phyloP scores from a whole-genome alignment of 106 monocot genomes.

The Acanthochlamys bracteata region DNA sequence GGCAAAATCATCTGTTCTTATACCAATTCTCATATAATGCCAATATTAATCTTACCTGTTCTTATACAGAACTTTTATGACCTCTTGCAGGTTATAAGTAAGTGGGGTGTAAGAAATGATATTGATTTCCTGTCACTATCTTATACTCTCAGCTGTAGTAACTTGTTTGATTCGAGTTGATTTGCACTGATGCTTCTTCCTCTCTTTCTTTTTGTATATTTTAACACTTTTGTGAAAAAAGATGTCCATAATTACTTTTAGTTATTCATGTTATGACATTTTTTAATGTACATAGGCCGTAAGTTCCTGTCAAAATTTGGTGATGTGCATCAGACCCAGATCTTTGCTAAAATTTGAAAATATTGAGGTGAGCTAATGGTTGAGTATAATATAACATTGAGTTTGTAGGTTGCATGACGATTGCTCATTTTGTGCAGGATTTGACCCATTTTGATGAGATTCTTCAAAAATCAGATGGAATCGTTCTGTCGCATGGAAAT shows the following conservation, averaged over 20 bases:
- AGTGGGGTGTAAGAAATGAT: slow-evolving; percentile 62
- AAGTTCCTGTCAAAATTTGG: slow-evolving; percentile 69
- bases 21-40: neutral
- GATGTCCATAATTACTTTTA: no score
- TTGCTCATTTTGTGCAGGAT: slow-evolving; percentile 35
- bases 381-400: neutral
- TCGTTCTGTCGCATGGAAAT: slow-evolving; percentile 92
- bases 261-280: no score
- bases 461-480: slow-evolving; percentile 89
- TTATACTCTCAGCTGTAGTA: no score
- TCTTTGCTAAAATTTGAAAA: slow-evolving; percentile 85
- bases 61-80: neutral
- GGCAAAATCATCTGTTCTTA: neutral
- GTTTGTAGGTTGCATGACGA: no score
- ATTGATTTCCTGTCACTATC: slow-evolving; percentile 77
- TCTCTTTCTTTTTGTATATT: neutral
- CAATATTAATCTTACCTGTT: neutral
- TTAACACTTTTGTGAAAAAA: no score
- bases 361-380: slow-evolving; percentile 35
- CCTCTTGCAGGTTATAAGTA: slow-evolving; percentile 56
- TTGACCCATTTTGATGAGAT: slow-evolving; percentile 95
- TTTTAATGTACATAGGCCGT: slow-evolving; percentile 31
- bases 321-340: slow-evolving; percentile 65
- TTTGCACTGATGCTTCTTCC: neutral
- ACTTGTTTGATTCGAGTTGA: neutral